Evolutionary conservation across 179 eudicot species (phyloP), one percentile per base, ranked within the genome.

Genomic region (Camellia oleifera): DNA sequence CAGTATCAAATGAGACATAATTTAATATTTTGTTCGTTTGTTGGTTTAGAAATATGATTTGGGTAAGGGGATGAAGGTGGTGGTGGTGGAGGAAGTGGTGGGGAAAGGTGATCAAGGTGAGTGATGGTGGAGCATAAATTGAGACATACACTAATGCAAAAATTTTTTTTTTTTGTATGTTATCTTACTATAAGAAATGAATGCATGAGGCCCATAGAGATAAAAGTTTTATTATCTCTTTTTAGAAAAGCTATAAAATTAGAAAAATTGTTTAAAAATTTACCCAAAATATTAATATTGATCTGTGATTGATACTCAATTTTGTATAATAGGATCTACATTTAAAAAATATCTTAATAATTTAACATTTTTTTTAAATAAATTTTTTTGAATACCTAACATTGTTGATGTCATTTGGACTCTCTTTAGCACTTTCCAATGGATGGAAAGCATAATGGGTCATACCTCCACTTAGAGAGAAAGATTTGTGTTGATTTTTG

Each of bases 41-140:
- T 20, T 75, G 40, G 2, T 32, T 32, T 32, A 32, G 40, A 75
- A 61, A 67, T 58, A 71, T 84, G 85, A 69, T 61, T 64, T 26
- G 71, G 72, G 69, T 32, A 76, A 72, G 73, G 80, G 72, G 79
- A 69, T 69, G 69, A 80, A 40, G 74, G 46, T 75, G 82, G 78
- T 75, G 82, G 78, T 50, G 77, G 84, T 77, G 80, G 76, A 63
- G 60, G 23, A 17, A 4, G 65, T 17, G 26, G 23, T 61, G 65
- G 20, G 4, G 4, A n/a, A 61, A 61, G 65, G 12, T 56, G 40
- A 32, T 32, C 40, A 32, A 1, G 40, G 40, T 32, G 40, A 32
- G 40, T 73, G 58, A 77, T 80, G 66, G 81, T 87, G 85, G 85
- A 45, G 78, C 65, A 71, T 65, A 77, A 61, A 71, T 74, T 72